Evolutionary conservation across 257 asterid genomes (phyloP), one percentile per base, ranked within the genome.

Genomic region (Rubia yunnanensis): DNA sequence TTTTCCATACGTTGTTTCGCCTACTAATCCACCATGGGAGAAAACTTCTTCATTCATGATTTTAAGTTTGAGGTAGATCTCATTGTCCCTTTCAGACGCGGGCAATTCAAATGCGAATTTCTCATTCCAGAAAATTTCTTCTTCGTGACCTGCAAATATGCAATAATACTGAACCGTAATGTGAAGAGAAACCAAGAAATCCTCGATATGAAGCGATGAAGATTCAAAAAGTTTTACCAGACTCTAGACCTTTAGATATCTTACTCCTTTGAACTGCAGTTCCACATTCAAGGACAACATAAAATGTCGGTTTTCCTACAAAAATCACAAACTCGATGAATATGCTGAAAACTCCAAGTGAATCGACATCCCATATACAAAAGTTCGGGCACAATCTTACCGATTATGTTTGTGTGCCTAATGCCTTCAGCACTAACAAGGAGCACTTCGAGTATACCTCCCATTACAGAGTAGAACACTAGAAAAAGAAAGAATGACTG

Each of bases 381-480:
- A 60, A 5, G 20, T 3, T 32, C 1, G 58, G 31, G 26, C 17
- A 68, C 46, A 32, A 31, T 14, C 23, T 64, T 81, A 89, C 96
- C 89, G 39, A 85, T 56, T 31, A 82, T 30, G 35, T 59, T 78
- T 50, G 77, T 35, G 59, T 39, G 83, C 13, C 62, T 74, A 28
- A 91, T 74, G 78, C 85, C 96, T 76, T 81, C 48, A 15, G 90
- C 96, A 60, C 87, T 80, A 60, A 91, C 96, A 38, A 88, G 85
- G 71, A 88, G 75, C 31, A 91, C 89, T 85, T 91, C 91, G 60
- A 88, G 95, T 35, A 72, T 67, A 64, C 89, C 91, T 67, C 94
- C 89, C 95, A 85, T 85, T 56, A 36, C 36, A 52, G 53, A 22
- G 31, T 8, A 58, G 44, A 26, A 64, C 67, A 44, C 31, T 53